Percentiles rank a stretch among this genome's conserved stretches.
Conservation (phyloP, 2,329 filamentous ascomycete species). For the Rhinocladiella mackenziei region DNA sequence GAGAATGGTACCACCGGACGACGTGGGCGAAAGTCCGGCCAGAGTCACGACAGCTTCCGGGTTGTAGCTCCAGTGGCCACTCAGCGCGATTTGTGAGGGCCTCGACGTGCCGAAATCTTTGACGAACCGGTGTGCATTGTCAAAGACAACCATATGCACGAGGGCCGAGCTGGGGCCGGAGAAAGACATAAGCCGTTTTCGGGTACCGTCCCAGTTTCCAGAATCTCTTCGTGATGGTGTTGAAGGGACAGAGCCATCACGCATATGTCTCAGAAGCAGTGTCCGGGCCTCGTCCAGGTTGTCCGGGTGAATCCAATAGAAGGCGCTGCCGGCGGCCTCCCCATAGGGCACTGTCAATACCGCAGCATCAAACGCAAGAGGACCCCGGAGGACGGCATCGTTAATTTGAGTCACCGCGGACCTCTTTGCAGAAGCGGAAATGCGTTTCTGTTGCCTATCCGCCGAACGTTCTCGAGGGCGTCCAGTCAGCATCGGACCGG, state of each 20-base stretch:
- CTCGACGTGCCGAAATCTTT: conserved; percentile 24
- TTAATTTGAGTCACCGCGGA: conserved; percentile 34
- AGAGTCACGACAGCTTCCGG: conserved; percentile 31
- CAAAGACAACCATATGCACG: conserved; percentile 44
- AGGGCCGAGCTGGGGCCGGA: conserved; percentile 29
- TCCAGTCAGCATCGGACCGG: conserved; percentile 21
- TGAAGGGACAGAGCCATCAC: conserved; percentile 31
- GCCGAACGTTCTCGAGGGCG: conserved; percentile 1
- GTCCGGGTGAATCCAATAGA: conserved; percentile 54
- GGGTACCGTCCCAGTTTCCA: conserved; percentile 27
- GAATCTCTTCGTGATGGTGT: conserved; percentile 12
- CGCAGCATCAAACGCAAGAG: conserved; percentile 49
- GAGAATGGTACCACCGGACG: conserved; percentile 17
- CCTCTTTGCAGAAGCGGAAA: conserved; percentile 17
- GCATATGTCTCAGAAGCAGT: conserved; percentile 48
- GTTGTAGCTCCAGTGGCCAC: conserved; percentile 23
- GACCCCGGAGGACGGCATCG: conserved; percentile 38
- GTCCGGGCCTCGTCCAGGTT: conserved; percentile 53
- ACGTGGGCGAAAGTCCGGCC: conserved; percentile 21
- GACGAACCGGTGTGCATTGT: conserved; percentile 46
- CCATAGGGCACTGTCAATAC: conserved; percentile 48
- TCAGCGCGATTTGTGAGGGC: conserved; percentile 29
- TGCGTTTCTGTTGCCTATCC: conserved; percentile 9
- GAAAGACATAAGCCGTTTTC: neutral
- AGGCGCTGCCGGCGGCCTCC: conserved; percentile 43